Conservation (phyloP, 2,329 filamentous ascomycete genomes). For the Camillea tinctor region DNA sequence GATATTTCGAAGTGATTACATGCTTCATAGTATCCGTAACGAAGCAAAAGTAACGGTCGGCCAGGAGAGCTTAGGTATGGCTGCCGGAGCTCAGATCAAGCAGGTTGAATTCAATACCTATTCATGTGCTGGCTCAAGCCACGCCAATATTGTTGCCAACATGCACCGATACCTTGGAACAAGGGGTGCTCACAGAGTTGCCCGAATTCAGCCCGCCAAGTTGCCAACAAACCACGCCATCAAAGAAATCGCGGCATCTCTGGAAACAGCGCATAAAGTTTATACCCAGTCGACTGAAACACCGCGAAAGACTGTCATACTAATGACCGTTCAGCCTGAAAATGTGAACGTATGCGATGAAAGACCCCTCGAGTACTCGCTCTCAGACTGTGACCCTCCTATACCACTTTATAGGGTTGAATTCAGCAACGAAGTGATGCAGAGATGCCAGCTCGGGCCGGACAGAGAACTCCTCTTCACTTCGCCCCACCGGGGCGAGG, state of each 20-base stretch:
- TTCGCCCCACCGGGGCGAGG: constrained; percentile 21
- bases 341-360: constrained; percentile 47
- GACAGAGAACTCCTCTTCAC: constrained; percentile 36
- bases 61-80: background rate
- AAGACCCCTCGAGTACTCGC: constrained; percentile 42
- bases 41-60: background rate
- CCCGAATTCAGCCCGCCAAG: background rate
- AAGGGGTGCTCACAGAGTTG: constrained; percentile 24
- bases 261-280: constrained; percentile 33
- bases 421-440: constrained; percentile 34
- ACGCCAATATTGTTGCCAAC: constrained; percentile 37
- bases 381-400: constrained; percentile 33
- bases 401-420: constrained; percentile 37
- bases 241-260: constrained; percentile 28
- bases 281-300: constrained; percentile 27
- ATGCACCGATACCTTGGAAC: constrained; percentile 40
- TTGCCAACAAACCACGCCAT: constrained; percentile 36
- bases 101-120: constrained; percentile 48
- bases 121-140: constrained; percentile 40
- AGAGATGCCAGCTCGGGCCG: constrained; percentile 29
- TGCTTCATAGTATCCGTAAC: constrained; percentile 34
- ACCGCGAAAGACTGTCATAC: constrained; percentile 32
- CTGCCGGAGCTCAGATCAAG: constrained; percentile 29
- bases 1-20: constrained; percentile 45
- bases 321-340: constrained; percentile 42